phyloP scores from a whole-genome alignment of 352 stramenopile genomes.

The Globisporangium apiculatum region DNA sequence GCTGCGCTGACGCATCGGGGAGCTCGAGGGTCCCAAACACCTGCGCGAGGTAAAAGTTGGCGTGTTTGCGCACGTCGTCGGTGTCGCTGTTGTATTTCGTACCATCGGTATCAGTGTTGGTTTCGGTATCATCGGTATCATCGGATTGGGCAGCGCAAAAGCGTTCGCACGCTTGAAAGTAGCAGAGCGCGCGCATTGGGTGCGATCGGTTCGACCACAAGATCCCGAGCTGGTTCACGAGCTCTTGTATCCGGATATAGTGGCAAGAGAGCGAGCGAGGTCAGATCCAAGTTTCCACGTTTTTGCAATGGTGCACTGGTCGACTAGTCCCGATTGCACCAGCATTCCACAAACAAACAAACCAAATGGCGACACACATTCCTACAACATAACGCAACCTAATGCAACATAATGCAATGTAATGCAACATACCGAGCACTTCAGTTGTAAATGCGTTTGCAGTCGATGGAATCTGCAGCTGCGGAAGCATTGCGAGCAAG shows the following conservation, averaged over 20 bases:
- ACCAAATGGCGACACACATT: background rate
- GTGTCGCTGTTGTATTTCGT: background rate
- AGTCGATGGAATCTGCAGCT: background rate
- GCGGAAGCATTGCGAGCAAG: background rate
- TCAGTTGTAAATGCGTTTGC: conserved; percentile 15
- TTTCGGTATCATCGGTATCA: background rate
- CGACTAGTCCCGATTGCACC: no score
- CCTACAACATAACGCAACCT: no score
- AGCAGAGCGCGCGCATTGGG: conserved; percentile 43
- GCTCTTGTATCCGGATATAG: conserved; percentile 7
- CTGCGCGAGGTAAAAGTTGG: conserved; percentile 70
- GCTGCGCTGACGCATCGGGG: conserved; percentile 43
- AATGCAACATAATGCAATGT: no score
- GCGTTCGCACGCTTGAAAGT: conserved; percentile 30
- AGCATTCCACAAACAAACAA: background rate
- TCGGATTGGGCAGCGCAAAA: conserved; percentile 10
- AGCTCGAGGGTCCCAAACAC: conserved; percentile 47
- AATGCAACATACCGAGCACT: conserved; percentile 11
- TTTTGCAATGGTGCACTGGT: no score
- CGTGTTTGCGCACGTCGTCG: conserved; percentile 28
- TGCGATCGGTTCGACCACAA: conserved; percentile 56
- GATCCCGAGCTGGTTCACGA: conserved; percentile 63
- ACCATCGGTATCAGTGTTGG: conserved; percentile 1
- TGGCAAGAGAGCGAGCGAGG: background rate
- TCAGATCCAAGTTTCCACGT: no score